Evolutionary conservation across 2,329 filamentous ascomycete genomes (phyloP), one percentile per base, ranked within the genome.

Genomic region (Hymenoscyphus repandus): DNA sequence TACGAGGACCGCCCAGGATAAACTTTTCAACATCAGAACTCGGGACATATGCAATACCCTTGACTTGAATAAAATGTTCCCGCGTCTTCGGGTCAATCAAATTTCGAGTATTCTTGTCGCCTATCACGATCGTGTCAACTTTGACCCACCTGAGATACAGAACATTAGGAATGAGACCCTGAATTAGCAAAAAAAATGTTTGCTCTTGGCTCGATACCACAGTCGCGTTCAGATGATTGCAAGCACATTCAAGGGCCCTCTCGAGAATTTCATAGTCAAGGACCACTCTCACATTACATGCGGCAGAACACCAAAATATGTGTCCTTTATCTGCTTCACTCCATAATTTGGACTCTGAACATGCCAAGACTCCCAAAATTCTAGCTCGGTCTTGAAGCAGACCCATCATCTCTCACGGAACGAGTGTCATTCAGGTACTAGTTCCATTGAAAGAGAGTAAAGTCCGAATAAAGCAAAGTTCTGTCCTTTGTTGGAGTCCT

Each of bases 81-180:
- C 69, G 3, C 66, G 69, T 9, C 65, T 79, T 11, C 80, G 75
- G 76, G 44, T 75, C 20, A 61, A 68, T 15, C 76, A 78, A 54
- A 72, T 73, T 30, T 70, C 72, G 0, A 75, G 73, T 52, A 74
- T 79, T 50, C 63, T 79, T 40, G 56, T 78, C 18, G 76, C 74
- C 0, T 75, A 72, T 49, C 75, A 80, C 58, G 58, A 69, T 9
- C 58, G 55, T 7, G 67, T 68, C n/a, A 31, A 66, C 0, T 79
- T 79, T 57, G 64, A 74, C 12, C 68, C 75, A 34, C 59, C 54
- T n/a, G 61, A 22, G 37, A 49, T 56, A 27, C 22, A 36, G 27
- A 37, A 49, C 30, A 72, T 6, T 58, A 61, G 13, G 60, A 76
- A 50, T 61, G 60, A 68, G 5, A 49, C 76, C 0, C 41, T 62